Evolutionary conservation across 2,329 filamentous ascomycete genomes (phyloP).

Genomic region (Teratosphaeriaceae sp.): DNA sequence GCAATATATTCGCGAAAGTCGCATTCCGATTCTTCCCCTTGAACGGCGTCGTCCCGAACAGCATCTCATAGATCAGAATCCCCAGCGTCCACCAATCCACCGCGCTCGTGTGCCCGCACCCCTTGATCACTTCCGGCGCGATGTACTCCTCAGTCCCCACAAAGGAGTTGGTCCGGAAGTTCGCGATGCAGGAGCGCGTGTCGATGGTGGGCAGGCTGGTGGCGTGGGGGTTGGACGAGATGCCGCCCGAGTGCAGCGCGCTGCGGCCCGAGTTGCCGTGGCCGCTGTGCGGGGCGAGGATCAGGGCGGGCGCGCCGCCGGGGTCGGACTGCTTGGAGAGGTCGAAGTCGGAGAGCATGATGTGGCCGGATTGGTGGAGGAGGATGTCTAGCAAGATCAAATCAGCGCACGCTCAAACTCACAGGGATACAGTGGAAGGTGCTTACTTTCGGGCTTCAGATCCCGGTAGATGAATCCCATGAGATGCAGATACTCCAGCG

Average conservation of each 20-base stretch:
- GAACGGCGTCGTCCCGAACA: constrained; percentile 97
- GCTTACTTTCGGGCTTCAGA: constrained; percentile 90
- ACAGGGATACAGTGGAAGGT: no score
- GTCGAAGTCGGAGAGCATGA: constrained; percentile 99
- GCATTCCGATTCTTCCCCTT: constrained; percentile 99
- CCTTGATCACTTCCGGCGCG: constrained; percentile 96
- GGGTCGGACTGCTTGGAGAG: constrained; percentile 95
- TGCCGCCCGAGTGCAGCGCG: constrained; percentile 61
- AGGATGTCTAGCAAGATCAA: constrained; percentile 64
- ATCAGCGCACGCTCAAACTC: no score
- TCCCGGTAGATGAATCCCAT: constrained; percentile 99
- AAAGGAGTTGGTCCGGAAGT: constrained; percentile 97
- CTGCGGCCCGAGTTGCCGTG: no score
- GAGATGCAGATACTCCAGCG: constrained; percentile 90
- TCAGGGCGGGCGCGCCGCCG: constrained; percentile 96
- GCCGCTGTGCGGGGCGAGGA: no score
- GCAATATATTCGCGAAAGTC: constrained; percentile 93
- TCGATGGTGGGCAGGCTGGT: constrained; percentile 93
- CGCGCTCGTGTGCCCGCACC: constrained; percentile 94
- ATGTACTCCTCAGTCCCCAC: constrained; percentile 99
- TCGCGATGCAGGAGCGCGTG: constrained; percentile 95
- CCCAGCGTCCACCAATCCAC: constrained; percentile 99
- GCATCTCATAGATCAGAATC: constrained; percentile 97
- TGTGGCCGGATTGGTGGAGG: constrained; percentile 97
- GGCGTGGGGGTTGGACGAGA: constrained; percentile 52